Base-by-base conservation (phyloP, 352 stramenopile species). In the Blastocystis sp. region DNA sequence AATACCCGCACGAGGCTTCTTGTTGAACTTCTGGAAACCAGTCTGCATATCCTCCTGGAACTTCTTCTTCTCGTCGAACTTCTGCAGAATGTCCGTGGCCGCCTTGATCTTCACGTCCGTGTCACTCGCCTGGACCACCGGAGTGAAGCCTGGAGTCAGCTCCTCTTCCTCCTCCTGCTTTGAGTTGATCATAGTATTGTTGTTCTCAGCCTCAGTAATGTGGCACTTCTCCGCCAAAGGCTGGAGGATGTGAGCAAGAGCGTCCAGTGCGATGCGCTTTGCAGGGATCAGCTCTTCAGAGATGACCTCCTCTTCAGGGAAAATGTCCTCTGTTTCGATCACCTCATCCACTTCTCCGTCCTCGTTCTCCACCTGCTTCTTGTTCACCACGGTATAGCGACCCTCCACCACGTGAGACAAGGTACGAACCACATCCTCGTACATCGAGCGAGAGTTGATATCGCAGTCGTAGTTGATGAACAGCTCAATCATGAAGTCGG, bases 381-480 rank as follows among this genome's bases (percentile, higher is more conserved):
- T 79, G 54, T 45, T 64, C 16, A 69, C 41, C 18, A 73, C 69
- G 37, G 39, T 79, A 70, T 64, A 63, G 45, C 91, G 92, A 13
- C 95, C 95, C 91, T 98, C 97, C 9, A 96, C 95, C 16, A 98
- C 94, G 91, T 97, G 96, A 2, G 95, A 95, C 2, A 99, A 93
- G 47, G 96, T 95, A 82, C 98, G 93, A 0, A 99, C 94, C 90
- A 99, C 98, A 76, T 98, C 94, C 91, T 98, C 97, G 93, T 98
- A 99, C 45, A 99, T 94, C 47, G 59, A 90, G 30, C 59, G 62
- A 0, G 92, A 92, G 92, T 98, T 95, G 91, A 98, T 97, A 91
- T 99, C 97, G 90, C 97, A 99, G 91, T 99, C 98, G 92, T 99
- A 99, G 90, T 99, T 99, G 26, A 99, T 92, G 90, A 99, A 99